Percentiles rank a stretch among this genome's conserved stretches.
These are phyloP conservation scores for Zygotorulaspora danielsina DNA, from an alignment of 805 yeast species.

Conservation along the genomic window DNA sequence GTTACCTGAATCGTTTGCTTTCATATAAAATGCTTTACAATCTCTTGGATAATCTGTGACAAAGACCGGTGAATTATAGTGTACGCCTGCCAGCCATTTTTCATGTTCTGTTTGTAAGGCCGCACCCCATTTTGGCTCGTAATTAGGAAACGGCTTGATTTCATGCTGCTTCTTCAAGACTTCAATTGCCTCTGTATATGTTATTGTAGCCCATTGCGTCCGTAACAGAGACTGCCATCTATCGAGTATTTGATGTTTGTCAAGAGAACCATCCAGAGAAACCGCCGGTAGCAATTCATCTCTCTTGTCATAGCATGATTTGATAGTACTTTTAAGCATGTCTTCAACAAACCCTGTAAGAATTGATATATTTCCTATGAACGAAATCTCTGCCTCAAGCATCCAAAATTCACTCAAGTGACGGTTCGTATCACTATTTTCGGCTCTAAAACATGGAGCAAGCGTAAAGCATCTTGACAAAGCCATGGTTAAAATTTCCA, in stretches of 20 bases:
- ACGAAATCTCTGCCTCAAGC: slow-evolving; percentile 88
- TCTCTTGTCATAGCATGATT: slow-evolving; percentile 28
- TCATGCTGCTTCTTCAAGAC: slow-evolving; percentile 39
- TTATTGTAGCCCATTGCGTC: slow-evolving; percentile 59
- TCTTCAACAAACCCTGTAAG: slow-evolving; percentile 62
- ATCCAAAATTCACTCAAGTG: slow-evolving; percentile 97
- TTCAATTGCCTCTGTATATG: slow-evolving; percentile 72
- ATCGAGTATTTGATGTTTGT: slow-evolving; percentile 33
- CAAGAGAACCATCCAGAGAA: slow-evolving; percentile 14
- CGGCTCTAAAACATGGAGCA: slow-evolving; percentile 93
- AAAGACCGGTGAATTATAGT: slow-evolving; percentile 72
- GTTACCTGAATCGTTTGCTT: slow-evolving; percentile 38
- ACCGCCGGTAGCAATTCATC: slow-evolving; percentile 21
- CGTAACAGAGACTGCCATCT: slow-evolving; percentile 60
- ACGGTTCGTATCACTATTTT: slow-evolving; percentile 81
- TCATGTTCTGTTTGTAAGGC: slow-evolving; percentile 82
- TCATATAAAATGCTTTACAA: slow-evolving; percentile 93
- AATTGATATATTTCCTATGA: slow-evolving; percentile 52
- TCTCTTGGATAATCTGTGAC: slow-evolving; percentile 80
- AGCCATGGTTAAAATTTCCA: slow-evolving; percentile 75
- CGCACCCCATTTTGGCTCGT: slow-evolving; percentile 63
- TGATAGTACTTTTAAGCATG: slow-evolving; percentile 56
- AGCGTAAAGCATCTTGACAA: slow-evolving; percentile 80
- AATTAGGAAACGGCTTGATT: slow-evolving; percentile 37
- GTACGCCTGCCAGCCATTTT: slow-evolving; percentile 74